Conservation (phyloP, 2,329 filamentous ascomycete genomes). For the Huntiella moniliformis region DNA sequence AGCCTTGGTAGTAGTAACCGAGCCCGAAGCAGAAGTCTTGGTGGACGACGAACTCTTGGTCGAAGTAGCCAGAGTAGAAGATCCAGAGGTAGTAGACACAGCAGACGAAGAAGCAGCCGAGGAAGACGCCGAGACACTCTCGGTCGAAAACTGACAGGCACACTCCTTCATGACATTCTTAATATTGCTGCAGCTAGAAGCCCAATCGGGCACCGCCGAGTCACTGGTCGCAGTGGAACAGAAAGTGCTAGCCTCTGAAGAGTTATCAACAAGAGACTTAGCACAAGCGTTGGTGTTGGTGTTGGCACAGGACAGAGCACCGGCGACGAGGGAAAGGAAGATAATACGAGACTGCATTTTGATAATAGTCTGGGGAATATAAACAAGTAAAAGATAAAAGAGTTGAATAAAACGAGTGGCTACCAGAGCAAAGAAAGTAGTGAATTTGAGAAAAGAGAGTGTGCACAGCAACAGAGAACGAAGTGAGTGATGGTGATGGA, state of each 20-base stretch:
- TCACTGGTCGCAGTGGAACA: constrained; percentile 16
- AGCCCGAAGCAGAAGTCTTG: neutral
- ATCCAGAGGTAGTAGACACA: neutral
- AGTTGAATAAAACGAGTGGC: constrained; percentile 8
- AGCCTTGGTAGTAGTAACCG: neutral
- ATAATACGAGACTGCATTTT: constrained; percentile 9
- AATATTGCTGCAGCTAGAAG: constrained; percentile 16
- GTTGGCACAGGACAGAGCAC: constrained; percentile 8
- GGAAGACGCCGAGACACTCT: constrained; percentile 3
- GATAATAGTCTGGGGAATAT: neutral
- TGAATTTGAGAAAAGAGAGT: neutral
- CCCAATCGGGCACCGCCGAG: constrained; percentile 16
- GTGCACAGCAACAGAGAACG: constrained; percentile 6
- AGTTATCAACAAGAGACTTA: constrained; percentile 12
- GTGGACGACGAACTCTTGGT: neutral
- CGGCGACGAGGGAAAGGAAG: constrained; percentile 7
- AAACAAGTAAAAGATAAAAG: neutral
- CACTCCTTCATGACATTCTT: constrained; percentile 19
- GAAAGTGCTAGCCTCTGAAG: constrained; percentile 11
- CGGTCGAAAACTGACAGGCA: constrained; percentile 16
- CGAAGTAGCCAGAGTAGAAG: neutral
- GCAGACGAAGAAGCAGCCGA: neutral
- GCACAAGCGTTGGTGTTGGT: constrained; percentile 14
- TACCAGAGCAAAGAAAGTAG: constrained; percentile 7
- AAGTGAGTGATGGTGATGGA: constrained; percentile 1